phyloP scores from a whole-genome alignment of 2,329 filamentous ascomycete genomes.

The Talaromyces sp. region DNA sequence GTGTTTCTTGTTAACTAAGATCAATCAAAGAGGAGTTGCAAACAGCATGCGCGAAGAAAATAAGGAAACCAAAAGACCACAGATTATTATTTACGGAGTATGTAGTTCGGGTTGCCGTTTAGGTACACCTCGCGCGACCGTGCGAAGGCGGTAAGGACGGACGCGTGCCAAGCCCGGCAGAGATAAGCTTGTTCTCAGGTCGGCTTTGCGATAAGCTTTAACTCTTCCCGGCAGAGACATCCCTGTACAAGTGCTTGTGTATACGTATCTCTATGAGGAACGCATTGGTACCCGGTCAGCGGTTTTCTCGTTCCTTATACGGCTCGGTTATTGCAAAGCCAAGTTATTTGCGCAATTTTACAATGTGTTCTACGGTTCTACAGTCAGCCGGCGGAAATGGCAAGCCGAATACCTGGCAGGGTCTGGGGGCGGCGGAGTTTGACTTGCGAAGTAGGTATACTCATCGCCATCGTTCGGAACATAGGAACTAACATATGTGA shows the following conservation, averaged over 20 bases:
- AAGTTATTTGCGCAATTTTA: constrained; percentile 19
- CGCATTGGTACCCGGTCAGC: constrained; percentile 21
- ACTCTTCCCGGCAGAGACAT: not conserved
- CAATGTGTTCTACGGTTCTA: constrained; percentile 26
- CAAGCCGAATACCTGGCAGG: constrained; percentile 38
- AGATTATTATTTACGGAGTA: no score
- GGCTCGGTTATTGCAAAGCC: constrained; percentile 14
- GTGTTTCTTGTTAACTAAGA: not conserved
- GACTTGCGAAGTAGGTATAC: constrained; percentile 53
- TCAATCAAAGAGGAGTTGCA: not conserved
- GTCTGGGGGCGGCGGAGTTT: constrained; percentile 55
- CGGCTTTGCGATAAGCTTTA: not conserved
- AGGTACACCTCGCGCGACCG: not conserved
- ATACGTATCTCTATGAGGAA: constrained; percentile 9
- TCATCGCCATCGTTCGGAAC: no score
- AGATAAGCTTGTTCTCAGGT: constrained; percentile 1
- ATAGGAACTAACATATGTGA: not conserved
- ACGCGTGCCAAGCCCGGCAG: not conserved
- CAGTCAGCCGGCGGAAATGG: constrained; percentile 24
- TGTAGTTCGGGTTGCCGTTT: constrained; percentile 4
- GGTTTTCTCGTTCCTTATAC: not conserved
- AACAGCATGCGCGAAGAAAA: not conserved
- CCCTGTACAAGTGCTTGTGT: not conserved
- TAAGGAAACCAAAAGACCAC: not conserved
- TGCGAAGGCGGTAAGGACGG: not conserved